These are phyloP conservation scores for Ophiorrhiza pumila DNA, from an alignment of 257 asterid genomes.

Conservation along the genomic window DNA sequence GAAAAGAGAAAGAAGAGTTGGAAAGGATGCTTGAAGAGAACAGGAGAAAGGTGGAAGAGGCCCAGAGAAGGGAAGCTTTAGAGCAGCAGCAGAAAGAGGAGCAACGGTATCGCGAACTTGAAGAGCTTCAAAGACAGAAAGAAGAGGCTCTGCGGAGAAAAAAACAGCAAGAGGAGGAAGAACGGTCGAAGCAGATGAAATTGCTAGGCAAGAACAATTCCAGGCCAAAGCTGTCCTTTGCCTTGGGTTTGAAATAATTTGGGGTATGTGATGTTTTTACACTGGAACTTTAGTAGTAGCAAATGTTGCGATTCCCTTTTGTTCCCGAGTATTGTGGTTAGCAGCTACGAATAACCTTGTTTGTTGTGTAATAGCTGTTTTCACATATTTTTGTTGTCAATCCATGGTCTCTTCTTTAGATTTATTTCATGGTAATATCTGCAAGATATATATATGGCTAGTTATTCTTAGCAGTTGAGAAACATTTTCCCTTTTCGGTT, in stretches of 20 bases:
- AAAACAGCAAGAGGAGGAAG: slow-evolving; percentile 91
- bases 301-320: not conserved
- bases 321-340: not conserved
- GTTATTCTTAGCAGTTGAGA: not conserved
- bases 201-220: slow-evolving; percentile 92
- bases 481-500: not conserved
- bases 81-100: slow-evolving; percentile 72
- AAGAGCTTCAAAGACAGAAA: slow-evolving; percentile 85
- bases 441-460: too few species aligned
- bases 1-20: slow-evolving; percentile 72
- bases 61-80: slow-evolving; percentile 82
- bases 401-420: not conserved
- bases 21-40: slow-evolving; percentile 80
- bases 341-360: not conserved
- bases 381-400: not conserved
- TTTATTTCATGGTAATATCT: not conserved
- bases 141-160: slow-evolving; percentile 83
- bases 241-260: slow-evolving; percentile 61
- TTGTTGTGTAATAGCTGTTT: slow-evolving; percentile 14
- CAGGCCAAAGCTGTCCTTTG: slow-evolving; percentile 88
- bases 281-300: not conserved
- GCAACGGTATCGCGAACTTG: slow-evolving; percentile 77
- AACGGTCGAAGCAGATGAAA: slow-evolving; percentile 79
- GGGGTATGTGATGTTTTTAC: not conserved
- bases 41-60: slow-evolving; percentile 71